Evolutionary conservation across 2,329 filamentous ascomycete species (phyloP), one percentile per base, ranked within the genome.

Genomic region (Calonectria pseudoreteaudii): DNA sequence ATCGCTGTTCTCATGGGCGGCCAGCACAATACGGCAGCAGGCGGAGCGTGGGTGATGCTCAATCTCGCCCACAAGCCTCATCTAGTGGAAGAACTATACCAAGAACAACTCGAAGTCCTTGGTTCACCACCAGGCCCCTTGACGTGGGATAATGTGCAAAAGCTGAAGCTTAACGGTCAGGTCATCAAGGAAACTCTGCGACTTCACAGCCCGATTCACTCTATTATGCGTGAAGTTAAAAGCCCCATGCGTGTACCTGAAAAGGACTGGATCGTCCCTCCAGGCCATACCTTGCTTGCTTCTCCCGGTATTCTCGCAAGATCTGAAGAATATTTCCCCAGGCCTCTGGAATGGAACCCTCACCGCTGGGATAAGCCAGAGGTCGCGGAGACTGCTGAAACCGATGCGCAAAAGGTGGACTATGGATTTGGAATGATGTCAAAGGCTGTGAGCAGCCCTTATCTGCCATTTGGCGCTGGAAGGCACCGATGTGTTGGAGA

Each of bases 401-500:
- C 91, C 18, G 90, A 92, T 79, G 89, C 92, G 78, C 94, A 93
- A 85, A 95, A 94, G 85, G 90, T 96, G 67, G 96, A 98, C 82
- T 98, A 98, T 82, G 96, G 96, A n/a, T 98, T 98, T 84, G 96
- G 96, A 71, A 87, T 97, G 69, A 94, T 98, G 78, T 95, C 91
- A 87, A 98, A 98, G 88, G 96, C 96, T 70, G 93, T 95, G 10
- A 92, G 91, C 71, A 97, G 94, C 36, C 96, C 96, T 0, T 98
- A 98, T 83, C 90, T 98, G 41, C 96, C 96, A 0, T 98, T 98
- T 82, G 96, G 96, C 62, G 96, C 96, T n/a, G 96, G 96, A 47
- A 89, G 96, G 76, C 96, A 98, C 86, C 90, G 96, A 74, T 98
- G 96, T 86, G 98, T 98, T 81, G 96, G 96, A 75, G 96, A 98